Percentiles rank a stretch among this genome's conserved stretches.
These are phyloP conservation scores for Dalbergia cochinchinensis DNA, from an alignment of 306 rosid species.

Conservation along the genomic window DNA sequence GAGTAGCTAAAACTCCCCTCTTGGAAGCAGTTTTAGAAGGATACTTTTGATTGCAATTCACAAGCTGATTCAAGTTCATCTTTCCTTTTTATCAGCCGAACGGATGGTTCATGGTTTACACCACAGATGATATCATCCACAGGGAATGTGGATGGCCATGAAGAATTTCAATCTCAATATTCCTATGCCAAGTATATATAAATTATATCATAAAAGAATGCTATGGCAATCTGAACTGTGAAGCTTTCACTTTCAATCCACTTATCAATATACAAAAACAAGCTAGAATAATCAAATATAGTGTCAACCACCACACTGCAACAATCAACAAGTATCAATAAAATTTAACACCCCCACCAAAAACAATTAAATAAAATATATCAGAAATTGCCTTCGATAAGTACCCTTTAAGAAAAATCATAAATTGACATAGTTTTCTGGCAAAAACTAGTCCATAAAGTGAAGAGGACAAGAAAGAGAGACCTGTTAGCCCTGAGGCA, in stretches of 20 bases:
- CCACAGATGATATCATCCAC: background rate
- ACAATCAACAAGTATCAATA: background rate
- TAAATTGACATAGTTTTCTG: background rate
- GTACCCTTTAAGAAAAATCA: background rate
- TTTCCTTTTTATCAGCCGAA: background rate
- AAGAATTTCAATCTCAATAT: background rate
- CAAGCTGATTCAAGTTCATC: background rate
- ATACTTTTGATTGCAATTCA: background rate
- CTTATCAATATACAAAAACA: background rate
- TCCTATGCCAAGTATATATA: background rate
- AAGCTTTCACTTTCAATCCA: constrained; percentile 1
- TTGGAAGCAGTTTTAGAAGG: background rate
- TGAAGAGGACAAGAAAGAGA: background rate
- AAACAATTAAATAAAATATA: too few relatives aligned
- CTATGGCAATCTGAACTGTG: background rate
- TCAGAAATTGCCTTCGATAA: background rate
- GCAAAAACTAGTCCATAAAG: background rate
- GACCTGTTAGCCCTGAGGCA: constrained; percentile 90
- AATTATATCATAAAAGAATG: background rate
- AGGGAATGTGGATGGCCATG: background rate
- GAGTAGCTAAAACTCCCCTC: background rate
- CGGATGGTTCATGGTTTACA: too few relatives aligned
- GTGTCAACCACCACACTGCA: background rate
- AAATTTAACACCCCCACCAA: background rate
- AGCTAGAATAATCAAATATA: background rate